Conservation (phyloP, 169 alveolate species). For the Pseudocohnilembus persalinus region DNA sequence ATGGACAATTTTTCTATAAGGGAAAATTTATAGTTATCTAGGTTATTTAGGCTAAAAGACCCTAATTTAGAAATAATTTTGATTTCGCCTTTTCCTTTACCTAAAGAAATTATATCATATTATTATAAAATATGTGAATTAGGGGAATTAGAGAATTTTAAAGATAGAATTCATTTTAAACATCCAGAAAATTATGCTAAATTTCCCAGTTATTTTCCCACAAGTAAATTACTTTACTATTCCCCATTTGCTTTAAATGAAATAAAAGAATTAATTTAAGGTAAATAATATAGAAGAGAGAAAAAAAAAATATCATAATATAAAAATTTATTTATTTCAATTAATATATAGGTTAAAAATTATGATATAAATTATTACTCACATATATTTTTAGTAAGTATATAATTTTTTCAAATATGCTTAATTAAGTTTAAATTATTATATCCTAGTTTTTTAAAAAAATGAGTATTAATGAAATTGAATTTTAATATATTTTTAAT, state of each 20-base stretch:
- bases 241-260: constrained; percentile 62
- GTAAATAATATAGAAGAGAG: no score
- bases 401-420: no score
- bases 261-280: constrained; percentile 43
- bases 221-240: constrained; percentile 51
- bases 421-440: no score
- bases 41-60: constrained; percentile 65
- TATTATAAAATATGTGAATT: constrained; percentile 62
- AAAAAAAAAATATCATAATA: no score
- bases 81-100: constrained; percentile 58
- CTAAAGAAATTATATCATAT: constrained; percentile 62
- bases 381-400: no score
- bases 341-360: no score
- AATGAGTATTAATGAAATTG: no score
- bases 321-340: no score
- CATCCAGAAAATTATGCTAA: constrained; percentile 53
- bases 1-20: constrained; percentile 59
- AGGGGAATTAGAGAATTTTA: constrained; percentile 54
- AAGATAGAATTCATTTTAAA: constrained; percentile 49
- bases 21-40: constrained; percentile 57
- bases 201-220: constrained; percentile 55
- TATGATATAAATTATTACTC: no score
- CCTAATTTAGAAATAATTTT: constrained; percentile 69
- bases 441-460: no score
- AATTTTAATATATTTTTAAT: no score